A percentile compares a stretch with the other conserved stretches of the same genome.
Conservation (phyloP, 306 rosid genomes). For the Medicago arabica region DNA sequence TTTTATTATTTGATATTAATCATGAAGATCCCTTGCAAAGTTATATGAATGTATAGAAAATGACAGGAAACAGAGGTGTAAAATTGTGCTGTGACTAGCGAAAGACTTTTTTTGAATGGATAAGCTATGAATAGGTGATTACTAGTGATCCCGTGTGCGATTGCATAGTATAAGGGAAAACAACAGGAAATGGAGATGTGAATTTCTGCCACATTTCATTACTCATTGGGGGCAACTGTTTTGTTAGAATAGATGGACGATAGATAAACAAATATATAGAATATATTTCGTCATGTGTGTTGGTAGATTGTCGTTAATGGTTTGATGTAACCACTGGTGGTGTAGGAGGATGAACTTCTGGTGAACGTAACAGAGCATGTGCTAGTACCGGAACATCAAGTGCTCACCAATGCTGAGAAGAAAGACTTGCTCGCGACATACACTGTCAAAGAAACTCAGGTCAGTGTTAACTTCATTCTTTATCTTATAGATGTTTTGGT, state of each 20-base stretch:
- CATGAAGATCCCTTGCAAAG: not conserved
- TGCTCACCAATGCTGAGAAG: slow-evolving; percentile 67
- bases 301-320: not conserved
- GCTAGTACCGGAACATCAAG: slow-evolving; percentile 81
- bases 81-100: not conserved
- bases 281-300: not conserved
- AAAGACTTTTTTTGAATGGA: not conserved
- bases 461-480: no score
- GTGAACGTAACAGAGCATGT: slow-evolving; percentile 72
- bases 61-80: not conserved
- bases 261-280: not conserved
- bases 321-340: not conserved
- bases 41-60: not conserved
- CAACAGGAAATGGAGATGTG: not conserved
- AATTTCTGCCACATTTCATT: not conserved
- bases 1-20: not conserved
- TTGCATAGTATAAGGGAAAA: not conserved
- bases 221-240: not conserved
- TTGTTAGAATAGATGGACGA: not conserved
- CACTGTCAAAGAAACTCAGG: slow-evolving; percentile 82
- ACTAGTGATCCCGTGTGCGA: not conserved
- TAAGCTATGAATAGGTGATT: not conserved
- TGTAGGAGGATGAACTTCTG: slow-evolving; percentile 82
- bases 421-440: slow-evolving; percentile 85
- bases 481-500: no score